Base-by-base conservation (phyloP, 208 protist genomes). In the Crithidia acanthocephali region DNA sequence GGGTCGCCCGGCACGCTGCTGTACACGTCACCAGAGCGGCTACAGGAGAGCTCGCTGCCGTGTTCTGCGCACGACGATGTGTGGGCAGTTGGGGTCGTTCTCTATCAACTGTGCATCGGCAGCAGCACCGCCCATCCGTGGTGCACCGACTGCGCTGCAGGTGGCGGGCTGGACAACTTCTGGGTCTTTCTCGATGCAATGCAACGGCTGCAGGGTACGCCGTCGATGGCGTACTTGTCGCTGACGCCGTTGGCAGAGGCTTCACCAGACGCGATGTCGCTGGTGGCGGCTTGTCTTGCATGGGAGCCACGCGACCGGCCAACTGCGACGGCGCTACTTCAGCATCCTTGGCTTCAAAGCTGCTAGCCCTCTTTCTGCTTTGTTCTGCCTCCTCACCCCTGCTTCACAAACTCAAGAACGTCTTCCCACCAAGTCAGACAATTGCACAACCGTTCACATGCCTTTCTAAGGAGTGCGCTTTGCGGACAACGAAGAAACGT, bases 11-110 rank as follows among this genome's bases (percentile, higher is more conserved):
- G 83, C 16, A 69, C 83, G 11, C 66, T 64, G 16, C 42, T 88
- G 23, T 88, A 78, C 65, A 61, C 66, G 6, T 42, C 83, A 40
- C 83, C 74, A 27, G 83, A 88, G 76, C 55, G 59, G 37, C 62
- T 81, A 11, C 52, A 58, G 20, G 55, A 75, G 20, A 22, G 47
- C 33, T 32, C 22, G 6, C 40, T 61, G 15, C 67, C 66, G 1
- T 32, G 56, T 20, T 28, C 13, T 10, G 33, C 60, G 10, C n/a
- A 32, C 25, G 80, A 70, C n/a, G 85, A 91, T 27, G 47, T 91
- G 11, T 94, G 89, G 89, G 66, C 82, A 2, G 57, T 91, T 10
- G 89, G 86, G 1, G 57, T 91, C 10, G 53, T 83, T 23, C 63
- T 79, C 27, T 76, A 77, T 60, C 72, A 91, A 37, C 65, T 89